Evolutionary conservation across 495 filamentous ascomycete genomes (phyloP), one percentile per base, ranked within the genome.

Genomic region (Penicillium herquei): DNA sequence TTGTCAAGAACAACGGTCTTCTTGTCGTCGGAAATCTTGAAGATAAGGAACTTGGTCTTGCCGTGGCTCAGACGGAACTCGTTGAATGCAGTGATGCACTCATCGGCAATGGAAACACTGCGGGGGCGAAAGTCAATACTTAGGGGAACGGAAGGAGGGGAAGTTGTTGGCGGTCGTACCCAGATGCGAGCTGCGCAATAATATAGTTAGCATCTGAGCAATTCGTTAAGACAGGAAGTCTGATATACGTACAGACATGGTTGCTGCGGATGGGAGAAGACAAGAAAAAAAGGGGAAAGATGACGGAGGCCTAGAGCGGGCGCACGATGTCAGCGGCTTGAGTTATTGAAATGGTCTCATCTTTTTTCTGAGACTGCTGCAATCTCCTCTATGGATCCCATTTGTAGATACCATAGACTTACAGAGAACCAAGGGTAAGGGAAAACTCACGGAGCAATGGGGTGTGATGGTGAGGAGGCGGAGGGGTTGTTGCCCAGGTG

Each of bases 1-100:
- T 95, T 89, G 37, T 87, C 85, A 64, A 97, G 83, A 42, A 88
- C 88, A 68, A 97, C 92, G 65, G 87, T 72, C 75, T 89, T 94
- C 85, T 89, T 89, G 83, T 96, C 84, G 75, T 96, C 91, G 60
- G 88, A 83, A 67, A 98, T 87, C 82, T 96, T 96, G 88, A 86
- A 98, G 85, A 98, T 89, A 78, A 98, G 87, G 79, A 84, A 98
- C 79, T 95, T 96, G 80, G 84, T 78, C 74, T 86, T 86, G 54
- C 66, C 67, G 72, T 92, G 91, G 78, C 79, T 84, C 63, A 92
- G 83, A 82, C 96, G 96, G 57, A 98, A 87, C 51, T 96, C 85
- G 71, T 96, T 92, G 85, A 90, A 98, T 57, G 78, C 76, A 49
- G 72, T 71, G 74, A 96, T 79, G 84, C 92, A 96, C 35, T 96